Base-by-base conservation (phyloP, 768 basidiomycete species). In the Tylopilus rubrobrunneus region DNA sequence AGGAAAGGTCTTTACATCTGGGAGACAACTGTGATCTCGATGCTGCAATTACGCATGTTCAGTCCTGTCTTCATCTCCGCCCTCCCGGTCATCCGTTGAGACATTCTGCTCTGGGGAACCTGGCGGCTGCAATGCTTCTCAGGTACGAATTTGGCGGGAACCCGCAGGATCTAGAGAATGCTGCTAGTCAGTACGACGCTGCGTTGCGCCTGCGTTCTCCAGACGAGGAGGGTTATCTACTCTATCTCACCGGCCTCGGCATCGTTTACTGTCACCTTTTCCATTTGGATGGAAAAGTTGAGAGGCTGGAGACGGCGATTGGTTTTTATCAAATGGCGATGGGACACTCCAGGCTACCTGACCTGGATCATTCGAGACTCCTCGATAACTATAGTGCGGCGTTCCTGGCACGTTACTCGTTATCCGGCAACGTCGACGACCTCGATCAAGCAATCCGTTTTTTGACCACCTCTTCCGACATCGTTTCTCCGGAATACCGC, bases 91-190 rank as follows among this genome's bases (percentile, higher is more conserved):
- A 62, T 49, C 44, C 53, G 17, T 43, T n/a, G 19, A 62, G 60
- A 37, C 19, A 33, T 11, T 31, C 21, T 14, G 37, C 45, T 41
- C 50, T 67, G 29, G 51, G 48, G 6, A 62, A 57, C 37, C 57
- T 74, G 7, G 70, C 60, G 9, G 55, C 42, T 44, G 53, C 61
- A 0, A 52, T 70, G 25, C 46, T 53, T 21, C 6, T 31, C 54
- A 65, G 53, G 23, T 74, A 63, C 56, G 62, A 67, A 33, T 27
- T 49, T 15, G 53, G 63, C 5, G 62, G 67, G 4, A 51, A 61
- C 12, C 37, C 53, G 19, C 51, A 55, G 45, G 68, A 73, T 49
- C 33, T 74, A 29, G 58, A 71, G 42, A 50, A 23, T 36, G 51
- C 66, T 41, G 43, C 23, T 5, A 39, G 29, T 31, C 9, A 58